Evolutionary conservation across 371 early-diverging fungal genomes (phyloP), one percentile per base, ranked within the genome.

Genomic region (Entomophthora muscae): DNA sequence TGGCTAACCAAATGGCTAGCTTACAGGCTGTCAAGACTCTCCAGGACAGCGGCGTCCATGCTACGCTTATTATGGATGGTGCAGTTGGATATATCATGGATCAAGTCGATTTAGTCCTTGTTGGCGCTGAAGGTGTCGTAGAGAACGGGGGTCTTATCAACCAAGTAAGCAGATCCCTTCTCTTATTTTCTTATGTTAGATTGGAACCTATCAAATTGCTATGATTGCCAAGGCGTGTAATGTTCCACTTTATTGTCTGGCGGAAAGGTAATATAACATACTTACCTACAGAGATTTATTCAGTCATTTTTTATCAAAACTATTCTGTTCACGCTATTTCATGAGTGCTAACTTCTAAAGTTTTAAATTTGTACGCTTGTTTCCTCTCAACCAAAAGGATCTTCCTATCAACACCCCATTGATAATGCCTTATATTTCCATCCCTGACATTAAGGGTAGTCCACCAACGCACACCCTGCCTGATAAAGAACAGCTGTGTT

Each of bases 81-180:
- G 93, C 96, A 22, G 92, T 95, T 1, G 95, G 90, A 32, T 92
- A 88, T 72, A 79, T 91, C 63, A 92, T 98, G 79, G 89, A 89
- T 66, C 85, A 90, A 70, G 89, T 93, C 21, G 91, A 94, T 69
- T 78, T 90, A 81, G 93, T 94, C 0, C 81, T 96, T 66, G 95
- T 94, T 31, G 98, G 98, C 5, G 98, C 96, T 13, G 98, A 98
- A 74, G 98, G 91, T 33, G 93, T 98, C 1, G 93, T 92, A 3
- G 93, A 94, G 73, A 98, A 93, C 69, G 98, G 98, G 30, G 98
- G 98, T 3, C 70, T 98, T 55, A 88, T 98, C 68, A 98, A 96
- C 71, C 88, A 90, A 75, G 84, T 87, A 66, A 71, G 71, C n/a
- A n/a, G n/a, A n/a, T n/a, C n/a, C n/a, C n/a, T 63, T 12, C 26